Base-by-base conservation (phyloP, 257 asterid genomes). In the Lycium ferocissimum region DNA sequence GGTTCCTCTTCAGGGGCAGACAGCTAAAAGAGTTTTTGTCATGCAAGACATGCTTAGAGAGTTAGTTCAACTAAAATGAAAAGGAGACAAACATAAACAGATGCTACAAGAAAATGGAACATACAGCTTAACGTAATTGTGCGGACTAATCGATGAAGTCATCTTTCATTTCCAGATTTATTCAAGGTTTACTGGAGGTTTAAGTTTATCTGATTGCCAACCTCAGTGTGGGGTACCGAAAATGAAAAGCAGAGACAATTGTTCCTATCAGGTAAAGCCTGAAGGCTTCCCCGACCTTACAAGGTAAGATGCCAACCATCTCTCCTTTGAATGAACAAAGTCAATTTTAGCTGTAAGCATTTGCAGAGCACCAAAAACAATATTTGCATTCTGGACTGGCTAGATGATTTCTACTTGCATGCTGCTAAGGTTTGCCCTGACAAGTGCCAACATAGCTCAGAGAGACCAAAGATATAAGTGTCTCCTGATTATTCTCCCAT, bases 1-100 rank as follows among this genome's bases (percentile, higher is more conserved):
- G 12, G 86, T 72, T 81, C 93, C 85, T 90, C 95, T 85, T 84
- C 87, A 17, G 97, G 72, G 56, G 89, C 84, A 65, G 88, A 47
- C 86, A 89, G 73, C 97, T 94, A 86, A 17, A 8, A 73, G 81
- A 72, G 85, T 85, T 84, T 87, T 63, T 81, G 33, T 37, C 81
- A 61, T 12, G 81, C 13, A 65, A 84, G 65, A 78, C n/a, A 69
- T 73, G 49, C 81, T 51, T 51, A 66, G 20, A 53, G 63, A 69
- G 62, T 58, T 53, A 13, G 33, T 59, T 83, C 17, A 67, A 37
- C 56, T 17, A 49, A 45, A 69, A 26, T 1, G 33, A 3, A 18
- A 26, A 67, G 26, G 81, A 75, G 45, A 75, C 20, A 12, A 47
- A 13, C 85, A 69, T 12, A 63, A 35, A 83, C 53, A 81, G 49